phyloP scores from a whole-genome alignment of 2,329 filamentous ascomycete genomes.

The Xylaria sp. region DNA sequence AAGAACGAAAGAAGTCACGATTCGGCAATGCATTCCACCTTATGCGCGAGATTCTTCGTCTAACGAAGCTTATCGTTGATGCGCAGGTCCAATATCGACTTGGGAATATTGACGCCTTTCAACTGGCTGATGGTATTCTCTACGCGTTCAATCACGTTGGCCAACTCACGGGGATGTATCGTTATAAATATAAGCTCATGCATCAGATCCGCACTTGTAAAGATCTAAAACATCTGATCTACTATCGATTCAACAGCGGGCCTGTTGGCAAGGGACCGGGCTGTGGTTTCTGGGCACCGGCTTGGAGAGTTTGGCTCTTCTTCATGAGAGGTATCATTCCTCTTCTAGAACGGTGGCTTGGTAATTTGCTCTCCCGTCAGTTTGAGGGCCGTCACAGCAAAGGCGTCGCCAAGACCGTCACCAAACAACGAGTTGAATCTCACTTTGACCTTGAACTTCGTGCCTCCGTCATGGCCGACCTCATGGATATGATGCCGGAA shows the following conservation, averaged over 20 bases:
- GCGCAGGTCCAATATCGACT: conserved; percentile 97
- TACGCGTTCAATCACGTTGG: conserved; percentile 99
- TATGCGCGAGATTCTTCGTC: conserved; percentile 94
- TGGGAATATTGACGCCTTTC: conserved; percentile 98
- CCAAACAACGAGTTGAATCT: conserved; percentile 97
- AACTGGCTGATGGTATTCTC: conserved; percentile 96
- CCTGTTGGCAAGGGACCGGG: conserved; percentile 97
- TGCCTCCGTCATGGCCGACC: conserved; percentile 96
- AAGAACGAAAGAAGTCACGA: conserved; percentile 98
- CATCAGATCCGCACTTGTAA: conserved; percentile 99
- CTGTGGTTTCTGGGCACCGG: conserved; percentile 98
- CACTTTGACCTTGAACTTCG: conserved; percentile 97
- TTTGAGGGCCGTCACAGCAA: conserved; percentile 99
- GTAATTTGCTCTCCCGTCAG: conserved; percentile 93
- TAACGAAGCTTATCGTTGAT: conserved; percentile 98
- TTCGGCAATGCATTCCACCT: conserved; percentile 99
- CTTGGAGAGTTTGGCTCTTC: conserved; percentile 98
- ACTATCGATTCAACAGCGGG: conserved; percentile 97
- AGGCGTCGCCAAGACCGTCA: conserved; percentile 97
- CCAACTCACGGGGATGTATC: conserved; percentile 98
- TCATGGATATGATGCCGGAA: conserved; percentile 99
- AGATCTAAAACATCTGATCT: conserved; percentile 97
- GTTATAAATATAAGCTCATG: conserved; percentile 99
- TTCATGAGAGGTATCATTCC: conserved; percentile 99
- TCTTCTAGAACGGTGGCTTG: conserved; percentile 93